Conservation (phyloP, 2,329 filamentous ascomycete species). For the Aspergillus sp. region DNA sequence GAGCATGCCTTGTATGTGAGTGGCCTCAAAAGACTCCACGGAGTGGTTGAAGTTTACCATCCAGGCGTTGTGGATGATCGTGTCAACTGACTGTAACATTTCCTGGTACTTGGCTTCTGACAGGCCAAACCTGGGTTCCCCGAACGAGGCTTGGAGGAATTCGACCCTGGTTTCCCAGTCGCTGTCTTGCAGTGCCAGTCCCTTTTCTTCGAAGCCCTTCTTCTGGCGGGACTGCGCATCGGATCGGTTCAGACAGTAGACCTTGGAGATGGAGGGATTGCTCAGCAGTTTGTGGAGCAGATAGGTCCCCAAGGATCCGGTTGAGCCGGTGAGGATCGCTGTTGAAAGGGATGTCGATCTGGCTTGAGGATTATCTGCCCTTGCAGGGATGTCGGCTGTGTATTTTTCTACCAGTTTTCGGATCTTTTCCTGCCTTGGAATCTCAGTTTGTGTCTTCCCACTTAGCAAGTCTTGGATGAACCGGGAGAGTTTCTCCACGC, state of each 20-base stretch:
- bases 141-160: conserved; percentile 13
- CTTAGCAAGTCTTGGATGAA: too few relatives aligned
- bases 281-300: conserved; percentile 1
- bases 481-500: too few relatives aligned
- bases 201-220: not conserved
- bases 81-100: conserved; percentile 12
- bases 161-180: conserved; percentile 24
- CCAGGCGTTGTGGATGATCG: conserved; percentile 34
- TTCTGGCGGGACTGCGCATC: conserved; percentile 1
- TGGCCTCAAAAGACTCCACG: conserved; percentile 24
- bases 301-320: conserved; percentile 7
- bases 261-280: not conserved
- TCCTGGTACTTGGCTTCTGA: not conserved
- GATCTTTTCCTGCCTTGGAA: too few relatives aligned
- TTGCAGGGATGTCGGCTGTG: conserved; percentile 1
- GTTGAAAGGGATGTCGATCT: not conserved
- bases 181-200: not conserved
- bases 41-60: conserved; percentile 32
- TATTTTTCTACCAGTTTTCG: conserved; percentile 7
- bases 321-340: conserved; percentile 10
- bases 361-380: not conserved
- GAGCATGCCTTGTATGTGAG: conserved; percentile 26
- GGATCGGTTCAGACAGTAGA: conserved; percentile 13
- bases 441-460: too few relatives aligned
- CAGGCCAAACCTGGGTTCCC: not conserved